Evolutionary conservation across 202 grass and related monocot genomes (phyloP), one percentile per base, ranked within the genome.

Genomic region (Saccharum hybrid): DNA sequence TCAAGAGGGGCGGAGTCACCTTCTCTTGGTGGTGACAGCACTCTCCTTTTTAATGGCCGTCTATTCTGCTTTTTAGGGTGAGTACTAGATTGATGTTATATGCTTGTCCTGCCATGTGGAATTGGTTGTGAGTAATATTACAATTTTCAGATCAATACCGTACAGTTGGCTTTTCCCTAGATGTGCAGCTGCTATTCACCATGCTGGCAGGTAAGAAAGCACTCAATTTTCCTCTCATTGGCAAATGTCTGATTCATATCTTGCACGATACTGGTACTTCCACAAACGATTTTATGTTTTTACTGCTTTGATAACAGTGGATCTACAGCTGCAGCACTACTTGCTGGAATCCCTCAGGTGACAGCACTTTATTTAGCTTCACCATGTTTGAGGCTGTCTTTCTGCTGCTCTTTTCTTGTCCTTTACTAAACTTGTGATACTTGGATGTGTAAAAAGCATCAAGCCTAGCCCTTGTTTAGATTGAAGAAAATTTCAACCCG

Each of bases 11-110:
- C 4, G 16, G 46, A 70, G 7, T 12, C 77, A 83, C 8, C 52
- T 71, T 19, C 54, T 54, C 61, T 51, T 68, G 9, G 36, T 65
- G 33, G 7, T 52, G 92, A 90, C 21, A 78, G 84, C 52, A 85
- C 68, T 86, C 37, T 94, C 48, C 84, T 94, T 69, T 97, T 94
- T 74, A 86, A 83, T 42, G 78, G 51, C 61, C 79, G 61, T 31
- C 90, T 97, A 34, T 90, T 85, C 65, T 97, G 95, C 83, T 97
- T 97, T 72, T 94, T 88, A 84, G 92, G 94, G 94, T 97, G 79
- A 87, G 88, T 80, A 83, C 51, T 52, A 66, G 7, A 26, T 5
- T 54, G 19, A 59, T 22, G 23, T 51, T 41, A 13, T 28, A 14
- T 68, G 9, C 75, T 39, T 82, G 7, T 59, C 36, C 60, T 83